Evolutionary conservation across 1,139 yeast species (phyloP), one percentile per base, ranked within the genome.

Genomic region (Hansenula sp.): DNA sequence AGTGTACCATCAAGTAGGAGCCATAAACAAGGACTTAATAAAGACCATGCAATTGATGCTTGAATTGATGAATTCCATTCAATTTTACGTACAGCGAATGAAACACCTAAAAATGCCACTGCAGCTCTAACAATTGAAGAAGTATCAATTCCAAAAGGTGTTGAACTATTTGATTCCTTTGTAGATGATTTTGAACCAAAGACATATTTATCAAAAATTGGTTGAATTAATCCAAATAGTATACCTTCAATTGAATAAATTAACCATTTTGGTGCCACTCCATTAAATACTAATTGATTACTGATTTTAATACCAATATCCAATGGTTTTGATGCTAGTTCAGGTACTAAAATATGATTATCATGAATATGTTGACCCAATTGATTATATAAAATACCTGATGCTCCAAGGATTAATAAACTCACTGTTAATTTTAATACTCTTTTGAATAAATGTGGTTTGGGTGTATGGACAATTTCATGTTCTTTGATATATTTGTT

Each of bases 21-120:
- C 96, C 97, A 89, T 44, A 89, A 66, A 14, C 87, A 78, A 1
- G 94, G 84, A 62, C 85, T 86, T 43, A 87, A 70, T 38, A 82
- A 65, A 5, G 84, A 73, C 88, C 95, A 86, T 7, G 83, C 75
- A 34, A 78, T 68, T 7, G 90, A 77, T 5, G 88, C 87, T 56
- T 88, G 95, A 34, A 82, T 63, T 17, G 87, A 75, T 1, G 89
- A 78, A 33, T 75, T 66, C 96, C 96, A 88, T 48, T 83, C 83
- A 36, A 87, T 73, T 52, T 83, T 83, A 47, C 94, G 75, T 34
- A 89, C 75, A 19, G 95, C 95, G 56, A 86, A 89, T 9, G 87
- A 76, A 24, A 90, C 77, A 4, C 97, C 97, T 46, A 89, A 65
- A 53, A 89, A 78, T 8, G 95, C 89, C 37, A 87, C 80, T 39